Conservation (phyloP, 352 stramenopile genomes). For the Phytophthora kernoviae region DNA sequence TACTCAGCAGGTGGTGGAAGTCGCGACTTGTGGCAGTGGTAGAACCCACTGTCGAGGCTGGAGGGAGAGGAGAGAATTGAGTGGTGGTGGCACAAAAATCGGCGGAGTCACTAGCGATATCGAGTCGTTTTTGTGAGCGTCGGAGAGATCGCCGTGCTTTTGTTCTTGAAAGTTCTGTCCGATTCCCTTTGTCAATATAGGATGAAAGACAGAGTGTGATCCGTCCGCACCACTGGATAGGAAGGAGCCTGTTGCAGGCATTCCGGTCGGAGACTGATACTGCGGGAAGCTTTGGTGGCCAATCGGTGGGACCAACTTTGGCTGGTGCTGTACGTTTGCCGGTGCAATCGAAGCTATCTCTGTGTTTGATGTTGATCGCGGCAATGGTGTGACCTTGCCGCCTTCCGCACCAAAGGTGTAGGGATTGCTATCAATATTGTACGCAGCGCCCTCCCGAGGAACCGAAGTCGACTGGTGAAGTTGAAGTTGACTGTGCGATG, state of each 20-base stretch:
- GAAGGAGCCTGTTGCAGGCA: conserved; percentile 9
- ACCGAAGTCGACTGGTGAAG: conserved; percentile 16
- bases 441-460: conserved; percentile 15
- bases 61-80: conserved; percentile 27
- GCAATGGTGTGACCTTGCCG: conserved; percentile 26
- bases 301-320: conserved; percentile 22
- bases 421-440: conserved; percentile 12
- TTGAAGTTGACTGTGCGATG: conserved; percentile 8
- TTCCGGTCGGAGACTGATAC: conserved; percentile 7
- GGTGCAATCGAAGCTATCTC: conserved; percentile 10
- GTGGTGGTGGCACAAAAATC: conserved; percentile 25
- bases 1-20: conserved; percentile 19
- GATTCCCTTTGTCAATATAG: not conserved
- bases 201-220: conserved; percentile 15
- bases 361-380: conserved; percentile 4
- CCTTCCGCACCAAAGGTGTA: conserved; percentile 5
- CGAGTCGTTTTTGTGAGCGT: conserved; percentile 16
- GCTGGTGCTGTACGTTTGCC: conserved; percentile 13
- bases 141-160: conserved; percentile 23
- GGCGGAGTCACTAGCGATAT: conserved; percentile 12
- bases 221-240: conserved; percentile 12
- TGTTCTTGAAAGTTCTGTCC: conserved; percentile 20
- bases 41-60: conserved; percentile 4
- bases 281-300: conserved; percentile 24
- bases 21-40: conserved; percentile 11